These are phyloP conservation scores for Phytophthora chlamydospora DNA, from an alignment of 352 stramenopile species.

Conservation along the genomic window DNA sequence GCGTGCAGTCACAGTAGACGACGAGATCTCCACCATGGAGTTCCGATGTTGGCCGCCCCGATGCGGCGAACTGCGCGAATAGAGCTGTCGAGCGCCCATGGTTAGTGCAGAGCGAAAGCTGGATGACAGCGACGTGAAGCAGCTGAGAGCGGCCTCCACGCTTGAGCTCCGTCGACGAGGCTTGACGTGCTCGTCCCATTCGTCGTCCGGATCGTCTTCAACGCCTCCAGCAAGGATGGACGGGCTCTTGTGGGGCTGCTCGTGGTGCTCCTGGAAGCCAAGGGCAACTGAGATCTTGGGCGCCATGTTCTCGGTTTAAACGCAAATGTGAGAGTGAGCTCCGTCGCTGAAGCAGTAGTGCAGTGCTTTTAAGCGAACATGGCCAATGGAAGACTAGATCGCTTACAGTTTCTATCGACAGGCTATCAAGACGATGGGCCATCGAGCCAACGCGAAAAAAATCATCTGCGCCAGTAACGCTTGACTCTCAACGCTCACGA, in stretches of 20 bases:
- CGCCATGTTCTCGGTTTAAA: conserved; percentile 3
- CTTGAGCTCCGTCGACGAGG: conserved; percentile 16
- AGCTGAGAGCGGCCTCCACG: conserved; percentile 11
- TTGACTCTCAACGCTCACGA: no score
- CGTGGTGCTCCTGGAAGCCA: conserved; percentile 17
- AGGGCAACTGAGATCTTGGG: conserved; percentile 11
- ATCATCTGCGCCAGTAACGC: conserved; percentile 14
- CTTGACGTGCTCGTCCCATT: conserved; percentile 16
- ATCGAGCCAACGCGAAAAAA: conserved; percentile 12
- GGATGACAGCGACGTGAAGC: conserved; percentile 20
- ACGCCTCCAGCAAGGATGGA: conserved; percentile 13
- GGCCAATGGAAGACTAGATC: conserved; percentile 19
- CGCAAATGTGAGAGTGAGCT: conserved; percentile 13
- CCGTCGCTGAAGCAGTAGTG: not conserved
- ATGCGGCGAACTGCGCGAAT: not conserved
- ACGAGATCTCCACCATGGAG: conserved; percentile 17
- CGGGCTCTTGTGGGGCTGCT: conserved; percentile 13
- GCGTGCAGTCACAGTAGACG: not conserved
- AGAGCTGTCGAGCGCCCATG: not conserved
- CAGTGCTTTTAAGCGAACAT: conserved; percentile 14
- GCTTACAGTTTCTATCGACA: conserved; percentile 22
- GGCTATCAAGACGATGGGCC: conserved; percentile 8
- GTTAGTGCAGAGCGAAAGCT: conserved; percentile 9
- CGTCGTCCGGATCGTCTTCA: conserved; percentile 15
- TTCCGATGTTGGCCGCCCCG: conserved; percentile 6